Percentiles rank a stretch among this genome's conserved stretches.
These are phyloP conservation scores for Globisporangium paroecandrum DNA, from an alignment of 352 stramenopile species.

Conservation along the genomic window DNA sequence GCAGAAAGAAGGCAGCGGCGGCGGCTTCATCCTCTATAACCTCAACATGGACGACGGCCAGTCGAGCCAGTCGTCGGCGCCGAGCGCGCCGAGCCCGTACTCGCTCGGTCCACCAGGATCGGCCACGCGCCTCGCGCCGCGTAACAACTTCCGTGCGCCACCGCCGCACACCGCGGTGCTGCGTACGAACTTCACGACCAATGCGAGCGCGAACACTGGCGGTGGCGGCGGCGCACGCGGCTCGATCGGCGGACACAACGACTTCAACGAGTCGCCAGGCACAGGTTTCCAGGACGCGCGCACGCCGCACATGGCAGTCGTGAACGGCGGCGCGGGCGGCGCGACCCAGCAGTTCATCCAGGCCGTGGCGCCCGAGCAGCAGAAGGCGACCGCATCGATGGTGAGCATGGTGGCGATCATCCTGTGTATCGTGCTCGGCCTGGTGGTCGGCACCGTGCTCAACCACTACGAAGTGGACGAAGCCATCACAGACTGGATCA, in stretches of 20 bases:
- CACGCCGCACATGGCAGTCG: constrained; percentile 30
- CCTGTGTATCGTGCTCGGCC: constrained; percentile 40
- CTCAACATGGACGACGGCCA: constrained; percentile 41
- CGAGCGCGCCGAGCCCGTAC: constrained; percentile 35
- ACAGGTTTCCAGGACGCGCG: constrained; percentile 51
- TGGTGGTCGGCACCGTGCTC: constrained; percentile 40
- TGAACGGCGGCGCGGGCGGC: constrained; percentile 7
- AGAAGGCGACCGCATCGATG: constrained; percentile 31
- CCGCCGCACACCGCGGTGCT: constrained; percentile 47
- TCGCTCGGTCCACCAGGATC: constrained; percentile 21
- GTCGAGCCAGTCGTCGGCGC: constrained; percentile 33
- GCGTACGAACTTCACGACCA: constrained; percentile 70
- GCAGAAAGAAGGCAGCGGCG: constrained; percentile 14
- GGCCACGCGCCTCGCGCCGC: constrained; percentile 21
- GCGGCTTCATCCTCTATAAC: constrained; percentile 41
- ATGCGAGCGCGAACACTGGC: constrained; percentile 7
- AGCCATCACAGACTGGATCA: constrained; percentile 56
- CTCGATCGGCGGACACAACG: constrained; percentile 23
- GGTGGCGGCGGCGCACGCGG: constrained; percentile 11
- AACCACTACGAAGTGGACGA: constrained; percentile 47
- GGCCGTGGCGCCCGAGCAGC: constrained; percentile 26
- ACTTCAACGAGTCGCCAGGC: constrained; percentile 35
- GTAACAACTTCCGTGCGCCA: constrained; percentile 25
- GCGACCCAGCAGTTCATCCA: constrained; percentile 15
- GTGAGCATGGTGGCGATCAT: constrained; percentile 53